Evolutionary conservation across 1,139 yeast genomes (phyloP), one percentile per base, ranked within the genome.

Genomic region (Arxiozyma slooffiae): DNA sequence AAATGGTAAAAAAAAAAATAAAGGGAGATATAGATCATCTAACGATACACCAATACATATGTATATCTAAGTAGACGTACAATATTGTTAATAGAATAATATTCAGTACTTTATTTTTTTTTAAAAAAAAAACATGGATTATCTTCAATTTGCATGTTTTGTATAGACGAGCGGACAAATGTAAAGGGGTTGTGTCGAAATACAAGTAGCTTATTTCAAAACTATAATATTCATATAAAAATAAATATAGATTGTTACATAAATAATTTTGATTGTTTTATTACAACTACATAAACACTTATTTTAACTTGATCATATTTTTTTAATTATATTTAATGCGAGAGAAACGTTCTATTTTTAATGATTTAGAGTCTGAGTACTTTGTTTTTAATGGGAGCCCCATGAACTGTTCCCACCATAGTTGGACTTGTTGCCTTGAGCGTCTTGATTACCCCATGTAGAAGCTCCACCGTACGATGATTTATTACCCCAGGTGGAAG

Each of bases 391-490:
- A 45, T 45, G 48, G 8, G 41, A 36, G 20, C 48, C 48, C 66
- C 66, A 61, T 18, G 64, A 55, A 52, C 66, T 58, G 47, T 58
- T 57, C 41, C 56, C 60, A 21, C 62, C 60, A 52, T 60, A 56
- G 22, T 55, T 53, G 4, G 62, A 58, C 38, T 52, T 55, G 49
- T 60, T 62, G 38, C 65, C 64, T 46, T 62, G 65, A 42, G 30
- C 37, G 24, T 46, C 40, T 51, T 71, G 72, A 39, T 69, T 60
- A 53, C 70, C 66, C 70, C 75, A 69, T 50, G 76, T 59, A 52
- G 66, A 61, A 38, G 54, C 53, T 41, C 67, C 67, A 47, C 67
- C 68, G 50, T 63, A 59, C 18, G 60, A 55, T n/a, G 66, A 61
- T 48, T 57, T 59, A 50, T 60, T 62, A 44, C 66, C 66, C 45